Percentiles rank a stretch among this genome's conserved stretches.
These are phyloP conservation scores for Calycina marina DNA, from an alignment of 2,329 filamentous ascomycete species.

Conservation along the genomic window DNA sequence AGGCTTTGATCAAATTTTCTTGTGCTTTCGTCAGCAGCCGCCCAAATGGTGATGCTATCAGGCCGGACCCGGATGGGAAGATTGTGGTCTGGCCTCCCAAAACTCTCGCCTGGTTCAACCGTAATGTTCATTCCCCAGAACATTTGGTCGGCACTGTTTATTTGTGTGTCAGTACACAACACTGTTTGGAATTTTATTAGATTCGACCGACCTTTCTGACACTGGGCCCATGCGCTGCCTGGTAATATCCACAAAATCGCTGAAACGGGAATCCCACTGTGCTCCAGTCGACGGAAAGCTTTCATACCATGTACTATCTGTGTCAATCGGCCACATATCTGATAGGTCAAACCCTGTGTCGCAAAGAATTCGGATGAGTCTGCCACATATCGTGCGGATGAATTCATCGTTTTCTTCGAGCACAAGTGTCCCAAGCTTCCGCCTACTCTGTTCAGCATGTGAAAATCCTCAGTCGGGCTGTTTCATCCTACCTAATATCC, in stretches of 20 bases:
- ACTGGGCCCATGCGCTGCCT: slow-evolving; percentile 1
- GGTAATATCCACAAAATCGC: slow-evolving; percentile 12
- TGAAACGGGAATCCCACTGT: slow-evolving; percentile 14
- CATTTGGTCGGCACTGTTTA: slow-evolving; percentile 1
- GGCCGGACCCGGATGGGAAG: slow-evolving; percentile 1
- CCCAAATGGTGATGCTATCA: slow-evolving; percentile 3
- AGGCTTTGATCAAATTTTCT: slow-evolving; percentile 6
- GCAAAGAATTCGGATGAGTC: slow-evolving; percentile 11
- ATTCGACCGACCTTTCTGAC: background rate
- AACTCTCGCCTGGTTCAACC: background rate
- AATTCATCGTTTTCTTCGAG: slow-evolving; percentile 16
- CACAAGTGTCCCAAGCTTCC: slow-evolving; percentile 12
- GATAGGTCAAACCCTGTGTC: slow-evolving; percentile 5
- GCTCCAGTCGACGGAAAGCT: slow-evolving; percentile 13
- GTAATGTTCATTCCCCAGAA: slow-evolving; percentile 4
- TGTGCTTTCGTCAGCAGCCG: slow-evolving; percentile 1
- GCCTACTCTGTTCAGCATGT: slow-evolving; percentile 7
- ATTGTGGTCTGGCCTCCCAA: slow-evolving; percentile 1
- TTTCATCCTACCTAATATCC: slow-evolving; percentile 10
- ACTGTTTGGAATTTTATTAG: background rate
- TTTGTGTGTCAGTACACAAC: slow-evolving; percentile 1
- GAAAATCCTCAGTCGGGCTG: background rate
- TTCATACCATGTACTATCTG: slow-evolving; percentile 5
- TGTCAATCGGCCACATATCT: slow-evolving; percentile 13
- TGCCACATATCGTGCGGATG: slow-evolving; percentile 14